phyloP scores from a whole-genome alignment of 2,329 filamentous ascomycete species.

The Trematosphaeria pertusa region DNA sequence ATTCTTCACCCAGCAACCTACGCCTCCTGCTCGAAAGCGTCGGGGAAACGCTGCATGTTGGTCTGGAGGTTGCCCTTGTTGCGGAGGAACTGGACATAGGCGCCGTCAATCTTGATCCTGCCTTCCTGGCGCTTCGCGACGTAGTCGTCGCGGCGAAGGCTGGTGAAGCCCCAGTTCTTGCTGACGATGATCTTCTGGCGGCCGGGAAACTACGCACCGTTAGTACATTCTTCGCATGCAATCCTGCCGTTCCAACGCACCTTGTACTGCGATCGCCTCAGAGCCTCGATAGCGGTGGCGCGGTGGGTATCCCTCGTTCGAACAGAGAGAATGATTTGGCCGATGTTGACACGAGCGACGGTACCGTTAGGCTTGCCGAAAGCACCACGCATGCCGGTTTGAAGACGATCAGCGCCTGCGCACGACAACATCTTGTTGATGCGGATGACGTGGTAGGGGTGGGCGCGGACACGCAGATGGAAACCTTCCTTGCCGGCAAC shows the following conservation, averaged over 20 bases:
- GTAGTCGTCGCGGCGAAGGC: constrained; percentile 97
- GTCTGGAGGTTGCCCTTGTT: constrained; percentile 85
- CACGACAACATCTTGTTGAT: constrained; percentile 99
- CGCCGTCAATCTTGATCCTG: constrained; percentile 94
- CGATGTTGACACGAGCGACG: constrained; percentile 99
- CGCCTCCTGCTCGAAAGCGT: constrained; percentile 71
- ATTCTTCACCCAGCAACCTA: constrained; percentile 34
- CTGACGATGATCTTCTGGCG: constrained; percentile 99
- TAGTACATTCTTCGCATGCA: too few relatives aligned
- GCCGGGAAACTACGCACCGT: constrained; percentile 77
- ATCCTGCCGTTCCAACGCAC: too few relatives aligned
- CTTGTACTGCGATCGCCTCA: constrained; percentile 99
- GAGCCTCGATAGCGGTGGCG: constrained; percentile 93
- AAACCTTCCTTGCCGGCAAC: constrained; percentile 74
- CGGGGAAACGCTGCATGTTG: constrained; percentile 95
- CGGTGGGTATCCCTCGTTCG: constrained; percentile 96
- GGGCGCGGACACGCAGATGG: constrained; percentile 79
- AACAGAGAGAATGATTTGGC: constrained; percentile 97
- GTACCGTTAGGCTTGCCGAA: constrained; percentile 99
- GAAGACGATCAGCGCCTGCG: constrained; percentile 99
- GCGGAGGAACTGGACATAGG: constrained; percentile 98
- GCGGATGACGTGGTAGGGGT: constrained; percentile 99
- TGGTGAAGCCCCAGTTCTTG: constrained; percentile 99
- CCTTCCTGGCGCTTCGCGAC: constrained; percentile 92
- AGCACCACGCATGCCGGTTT: constrained; percentile 99